Evolutionary conservation across 1,284 basidiomycete genomes (phyloP), one percentile per base, ranked within the genome.

Genomic region (Microbotryomycetes sp.): DNA sequence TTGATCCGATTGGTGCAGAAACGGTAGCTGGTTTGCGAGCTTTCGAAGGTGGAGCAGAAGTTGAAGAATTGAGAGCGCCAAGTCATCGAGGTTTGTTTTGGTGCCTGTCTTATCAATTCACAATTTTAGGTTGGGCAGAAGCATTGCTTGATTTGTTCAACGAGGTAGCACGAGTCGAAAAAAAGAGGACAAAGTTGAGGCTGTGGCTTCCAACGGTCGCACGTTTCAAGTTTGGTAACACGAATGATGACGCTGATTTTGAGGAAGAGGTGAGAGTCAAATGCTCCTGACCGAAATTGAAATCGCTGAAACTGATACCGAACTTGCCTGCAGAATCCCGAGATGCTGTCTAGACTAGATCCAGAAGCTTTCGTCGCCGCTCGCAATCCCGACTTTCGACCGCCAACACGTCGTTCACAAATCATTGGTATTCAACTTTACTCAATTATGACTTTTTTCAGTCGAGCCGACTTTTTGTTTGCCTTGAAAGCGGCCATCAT

Each of bases 401-500:
- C 78, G 3, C 77, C 75, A 25, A 68, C 70, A 4, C 72, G 55
- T 19, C 59, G 70, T 1, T 47, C 56, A 0, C 70, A 78, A 22
- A 63, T 73, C 48, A 28, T 75, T 3, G 68, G 79, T 1, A 70
- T 75, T 6, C 62, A 65, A 19, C 42, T 76, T 2, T 60, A 67
- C 16, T 50, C 54, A 2, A 52, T 74, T 14, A 56, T 69, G 0
- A 72, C 76, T 26, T 46, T 75, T 6, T 59, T 77, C 0, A 70
- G 73, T 22, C 74, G 72, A 16, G 70, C 74, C 23, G 76, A 77
- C 51, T 56, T 75, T 64, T 76, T 91, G 61, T 93, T 85, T 66
- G 87, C 87, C 0, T 58, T 92, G 66, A 94, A 94, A 75, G 89
- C 86, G 0, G 88, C 83, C 0, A 66, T 86, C 9, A 73, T 92